These are phyloP conservation scores for Lactifluus hygrophoroides DNA, from an alignment of 768 basidiomycete species.

Conservation along the genomic window DNA sequence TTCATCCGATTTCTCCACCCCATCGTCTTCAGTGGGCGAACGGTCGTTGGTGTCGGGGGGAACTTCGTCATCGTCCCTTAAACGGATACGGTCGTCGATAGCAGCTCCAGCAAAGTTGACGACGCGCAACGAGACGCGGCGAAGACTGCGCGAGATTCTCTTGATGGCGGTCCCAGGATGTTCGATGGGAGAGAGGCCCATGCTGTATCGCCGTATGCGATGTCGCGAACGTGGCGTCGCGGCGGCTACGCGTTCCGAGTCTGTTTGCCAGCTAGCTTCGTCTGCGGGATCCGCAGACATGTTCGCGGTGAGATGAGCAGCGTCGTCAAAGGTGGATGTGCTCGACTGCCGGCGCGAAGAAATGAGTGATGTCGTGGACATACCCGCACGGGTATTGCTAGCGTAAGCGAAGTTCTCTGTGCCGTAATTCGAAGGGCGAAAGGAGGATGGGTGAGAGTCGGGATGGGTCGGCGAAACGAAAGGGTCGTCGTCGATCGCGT, in stretches of 20 bases:
- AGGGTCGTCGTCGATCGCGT: slow-evolving; percentile 36
- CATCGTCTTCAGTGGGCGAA: slow-evolving; percentile 26
- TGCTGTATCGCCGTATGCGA: slow-evolving; percentile 43
- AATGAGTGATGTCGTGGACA: no score
- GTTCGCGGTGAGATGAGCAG: slow-evolving; percentile 47
- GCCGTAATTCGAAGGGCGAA: no score
- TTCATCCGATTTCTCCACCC: slow-evolving; percentile 24
- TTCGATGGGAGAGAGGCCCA: slow-evolving; percentile 49
- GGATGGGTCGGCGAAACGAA: no score
- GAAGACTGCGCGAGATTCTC: slow-evolving; percentile 46
- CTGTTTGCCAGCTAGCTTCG: slow-evolving; percentile 21
- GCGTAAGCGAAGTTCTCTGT: no score
- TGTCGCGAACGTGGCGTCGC: slow-evolving; percentile 30
- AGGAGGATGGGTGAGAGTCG: no score
- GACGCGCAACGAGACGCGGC: slow-evolving; percentile 67
- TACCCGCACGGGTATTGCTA: no score
- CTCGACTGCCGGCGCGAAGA: no score
- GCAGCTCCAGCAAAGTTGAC: slow-evolving; percentile 64
- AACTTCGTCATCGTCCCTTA: slow-evolving; percentile 34
- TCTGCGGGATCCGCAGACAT: slow-evolving; percentile 33
- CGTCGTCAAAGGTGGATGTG: slow-evolving; percentile 46
- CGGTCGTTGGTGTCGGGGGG: slow-evolving; percentile 17
- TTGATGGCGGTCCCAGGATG: slow-evolving; percentile 53
- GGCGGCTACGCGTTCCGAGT: slow-evolving; percentile 30
- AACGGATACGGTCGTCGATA: slow-evolving; percentile 48